Evolutionary conservation across 177 flowering plant species (phyloP), one percentile per base, ranked within the genome.

Genomic region (Vitis hybrid): DNA sequence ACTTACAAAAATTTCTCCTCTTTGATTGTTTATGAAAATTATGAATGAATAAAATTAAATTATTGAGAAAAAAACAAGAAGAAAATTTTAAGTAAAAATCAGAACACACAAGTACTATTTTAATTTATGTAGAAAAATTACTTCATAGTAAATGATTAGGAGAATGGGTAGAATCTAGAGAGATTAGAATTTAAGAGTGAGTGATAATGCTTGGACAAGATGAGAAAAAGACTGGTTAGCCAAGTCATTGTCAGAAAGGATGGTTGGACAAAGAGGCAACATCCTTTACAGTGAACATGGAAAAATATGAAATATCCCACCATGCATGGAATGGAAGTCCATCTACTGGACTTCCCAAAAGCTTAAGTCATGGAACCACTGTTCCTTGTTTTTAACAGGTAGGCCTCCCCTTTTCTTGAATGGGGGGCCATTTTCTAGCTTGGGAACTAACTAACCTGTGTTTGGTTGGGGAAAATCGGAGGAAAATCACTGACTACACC

Each of bases 321-420:
- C 75, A 72, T 76, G 79, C 79, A 76, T 72, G 76, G 67, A 62
- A 69, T 71, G 73, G 29, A 58, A 53, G 56, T 62, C 60, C 75
- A 67, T 72, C 48, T 19, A 64, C 45, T 26, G 29, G 29, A 26
- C 29, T 26, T 26, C 29, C 57, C 19, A 66, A 50, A 50, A 16
- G 39, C 51, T 64, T 64, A 1, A 64, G 49, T 64, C 48, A 39
- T 51, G 15, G 18, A 13, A n/a, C 16, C 57, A 12, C 16, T 55
- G 16, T 55, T 12, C 12, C 7, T 14, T 55, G 7, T 14, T 14
- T 12, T 14, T 55, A 14, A 13, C n/a, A 55, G 16, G 7, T 55
- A 55, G 21, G 60, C 29, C 10, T 19, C 60, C 4, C 26, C 26
- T 16, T 18, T 57, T 57, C 19, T 16, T 57, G 8, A 57, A 57